A percentile compares a stretch with the other conserved stretches of the same genome.
Conservation (phyloP, 768 basidiomycete species). For the Rhodocollybia butyracea region DNA sequence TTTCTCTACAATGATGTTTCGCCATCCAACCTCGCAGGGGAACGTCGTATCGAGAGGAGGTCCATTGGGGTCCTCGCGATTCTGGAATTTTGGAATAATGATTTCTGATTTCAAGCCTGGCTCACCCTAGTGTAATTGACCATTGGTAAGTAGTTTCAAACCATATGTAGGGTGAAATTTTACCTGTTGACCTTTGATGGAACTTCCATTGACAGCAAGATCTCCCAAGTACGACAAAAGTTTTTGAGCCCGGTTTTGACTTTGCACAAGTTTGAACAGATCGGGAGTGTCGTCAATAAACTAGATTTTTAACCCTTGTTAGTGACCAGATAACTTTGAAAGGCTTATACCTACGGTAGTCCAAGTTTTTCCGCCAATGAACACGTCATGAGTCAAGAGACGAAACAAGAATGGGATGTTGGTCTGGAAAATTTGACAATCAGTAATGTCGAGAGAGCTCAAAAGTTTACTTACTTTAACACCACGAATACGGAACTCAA, state of each 20-base stretch:
- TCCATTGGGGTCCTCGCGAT: conserved; percentile 73
- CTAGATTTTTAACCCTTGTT: conserved; percentile 31
- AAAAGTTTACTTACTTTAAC: conserved; percentile 66
- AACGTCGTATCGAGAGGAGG: conserved; percentile 72
- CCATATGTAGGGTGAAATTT: conserved; percentile 10
- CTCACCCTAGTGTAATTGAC: conserved; percentile 54
- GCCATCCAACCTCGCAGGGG: conserved; percentile 91
- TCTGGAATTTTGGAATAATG: conserved; percentile 74
- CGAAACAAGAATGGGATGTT: conserved; percentile 99
- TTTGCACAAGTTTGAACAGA: conserved; percentile 96
- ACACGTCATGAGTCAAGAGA: conserved; percentile 92
- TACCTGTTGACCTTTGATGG: conserved; percentile 90
- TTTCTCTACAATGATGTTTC: conserved; percentile 96
- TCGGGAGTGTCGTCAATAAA: conserved; percentile 99
- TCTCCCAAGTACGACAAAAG: conserved; percentile 96
- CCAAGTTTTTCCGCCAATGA: conserved; percentile 97
- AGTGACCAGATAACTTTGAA: not conserved
- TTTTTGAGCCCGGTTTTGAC: conserved; percentile 98
- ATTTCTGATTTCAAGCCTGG: conserved; percentile 92
- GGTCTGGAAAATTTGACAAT: conserved; percentile 49
- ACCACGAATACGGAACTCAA: conserved; percentile 99
- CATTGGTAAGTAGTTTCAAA: not conserved
- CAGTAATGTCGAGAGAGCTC: not conserved
- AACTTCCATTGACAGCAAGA: conserved; percentile 95
- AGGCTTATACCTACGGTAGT: conserved; percentile 63